Evolutionary conservation across 441 rosid species (phyloP), one percentile per base, ranked within the genome.

Genomic region (Mallotus repandus): DNA sequence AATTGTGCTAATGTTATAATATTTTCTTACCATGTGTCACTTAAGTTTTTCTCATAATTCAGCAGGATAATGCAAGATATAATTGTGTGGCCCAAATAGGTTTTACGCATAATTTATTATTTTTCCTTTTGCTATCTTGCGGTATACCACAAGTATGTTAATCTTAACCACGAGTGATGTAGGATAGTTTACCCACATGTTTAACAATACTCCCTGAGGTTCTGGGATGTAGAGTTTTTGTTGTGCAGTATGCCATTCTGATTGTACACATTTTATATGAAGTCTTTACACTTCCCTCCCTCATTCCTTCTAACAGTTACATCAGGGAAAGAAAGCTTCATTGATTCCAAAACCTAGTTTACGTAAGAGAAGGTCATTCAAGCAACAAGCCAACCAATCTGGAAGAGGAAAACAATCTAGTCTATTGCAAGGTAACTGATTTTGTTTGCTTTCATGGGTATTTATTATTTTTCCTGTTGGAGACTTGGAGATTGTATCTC

Each of bases 331-430:
- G 84, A 94, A 89, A 78, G 82, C 89, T 78, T 74, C 90, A 4
- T 54, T 85, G 5, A 73, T 88, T 77, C 84, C 88, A 25, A 91
- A 87, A 84, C 87, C 92, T 66, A 82, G 80, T 71, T 73, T 88
- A 38, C 98, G 94, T 7, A 96, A 91, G 84, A 87, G 86, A 84
- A 89, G 98, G 79, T 87, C 99, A 9, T 86, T 90, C 77, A 96
- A 89, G 78, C 88, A 92, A 58, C 97, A 89, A 72, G 80, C 81
- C 53, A 84, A 89, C 78, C 90, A 86, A 62, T 78, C 69, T 70
- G 96, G 96, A 74, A 88, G 93, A 80, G 89, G 91, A 85, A 96
- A 91, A 81, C 94, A 85, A 72, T 84, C 80, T 38, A 81, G 71
- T 63, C 62, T 83, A 32, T 72, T 88, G 83, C 86, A 79, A 76